Evolutionary conservation across 805 yeast species (phyloP).

Genomic region (Suhomyces sp.): DNA sequence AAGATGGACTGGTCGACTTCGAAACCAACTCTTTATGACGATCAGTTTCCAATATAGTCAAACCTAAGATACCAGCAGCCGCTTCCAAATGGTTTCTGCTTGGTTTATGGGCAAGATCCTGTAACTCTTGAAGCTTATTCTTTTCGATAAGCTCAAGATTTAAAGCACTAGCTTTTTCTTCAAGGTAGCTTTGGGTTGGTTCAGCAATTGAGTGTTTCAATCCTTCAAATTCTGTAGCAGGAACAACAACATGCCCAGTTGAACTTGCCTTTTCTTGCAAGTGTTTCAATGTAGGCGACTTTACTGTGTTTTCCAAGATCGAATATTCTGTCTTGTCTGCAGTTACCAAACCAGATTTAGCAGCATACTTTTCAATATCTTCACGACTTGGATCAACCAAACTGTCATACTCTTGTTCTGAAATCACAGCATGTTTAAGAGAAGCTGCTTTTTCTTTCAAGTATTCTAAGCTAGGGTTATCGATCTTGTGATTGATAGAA

Average conservation of each 20-base stretch:
- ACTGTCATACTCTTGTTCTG: constrained; percentile 12
- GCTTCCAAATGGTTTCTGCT: constrained; percentile 7
- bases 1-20: constrained; percentile 12
- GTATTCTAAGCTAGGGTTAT: constrained; percentile 14
- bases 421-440: constrained; percentile 6
- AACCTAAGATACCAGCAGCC: constrained; percentile 8
- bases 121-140: not conserved
- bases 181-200: constrained; percentile 7
- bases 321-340: constrained; percentile 11
- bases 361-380: constrained; percentile 6
- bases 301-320: constrained; percentile 4
- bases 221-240: constrained; percentile 2
- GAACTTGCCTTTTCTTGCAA: constrained; percentile 4
- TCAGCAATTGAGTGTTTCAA: not conserved
- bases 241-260: constrained; percentile 3
- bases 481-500: constrained; percentile 7
- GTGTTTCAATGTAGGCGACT: constrained; percentile 9
- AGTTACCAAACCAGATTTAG: constrained; percentile 12
- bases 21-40: constrained; percentile 1
- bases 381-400: constrained; percentile 8
- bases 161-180: not conserved
- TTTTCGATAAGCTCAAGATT: constrained; percentile 8
- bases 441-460: constrained; percentile 14
- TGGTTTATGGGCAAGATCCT: constrained; percentile 12
- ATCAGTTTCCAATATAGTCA: constrained; percentile 4